Evolutionary conservation across 768 basidiomycete genomes (phyloP).

Genomic region (Xerocomus potaroensis): DNA sequence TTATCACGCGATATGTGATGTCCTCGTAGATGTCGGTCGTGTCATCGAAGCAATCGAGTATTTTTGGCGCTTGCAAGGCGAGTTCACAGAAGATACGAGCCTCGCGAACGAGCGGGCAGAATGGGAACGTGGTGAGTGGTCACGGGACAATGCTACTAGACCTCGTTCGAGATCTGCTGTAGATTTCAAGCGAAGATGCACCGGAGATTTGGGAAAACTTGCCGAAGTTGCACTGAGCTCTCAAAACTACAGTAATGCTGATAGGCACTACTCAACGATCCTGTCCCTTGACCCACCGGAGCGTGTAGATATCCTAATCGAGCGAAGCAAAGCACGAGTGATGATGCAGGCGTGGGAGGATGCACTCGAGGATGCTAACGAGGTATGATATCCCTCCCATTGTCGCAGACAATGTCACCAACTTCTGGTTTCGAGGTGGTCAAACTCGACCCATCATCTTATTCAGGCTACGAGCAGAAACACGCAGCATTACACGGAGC

Average conservation of each 20-base stretch:
- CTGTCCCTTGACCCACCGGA: background rate
- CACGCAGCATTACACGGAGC: background rate
- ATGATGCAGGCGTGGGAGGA: background rate
- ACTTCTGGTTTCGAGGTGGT: background rate
- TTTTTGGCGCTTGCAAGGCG: background rate
- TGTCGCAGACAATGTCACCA: too few species aligned
- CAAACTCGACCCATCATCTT: background rate
- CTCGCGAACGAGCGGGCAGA: too few species aligned
- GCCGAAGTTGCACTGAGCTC: background rate
- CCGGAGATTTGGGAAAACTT: background rate
- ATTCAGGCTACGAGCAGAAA: conserved; percentile 3
- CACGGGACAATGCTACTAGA: background rate
- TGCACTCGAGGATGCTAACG: background rate
- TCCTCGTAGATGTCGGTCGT: background rate
- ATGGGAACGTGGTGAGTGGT: conserved; percentile 1
- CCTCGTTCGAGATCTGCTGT: background rate
- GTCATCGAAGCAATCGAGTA: background rate
- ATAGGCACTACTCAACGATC: background rate
- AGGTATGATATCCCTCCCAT: background rate
- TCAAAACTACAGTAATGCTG: background rate
- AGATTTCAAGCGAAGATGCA: background rate
- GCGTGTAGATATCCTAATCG: background rate
- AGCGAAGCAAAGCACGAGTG: background rate
- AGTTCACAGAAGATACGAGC: background rate
- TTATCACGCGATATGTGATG: background rate